Conservation (phyloP, 1,284 basidiomycete genomes). For the Irpex sp. region DNA sequence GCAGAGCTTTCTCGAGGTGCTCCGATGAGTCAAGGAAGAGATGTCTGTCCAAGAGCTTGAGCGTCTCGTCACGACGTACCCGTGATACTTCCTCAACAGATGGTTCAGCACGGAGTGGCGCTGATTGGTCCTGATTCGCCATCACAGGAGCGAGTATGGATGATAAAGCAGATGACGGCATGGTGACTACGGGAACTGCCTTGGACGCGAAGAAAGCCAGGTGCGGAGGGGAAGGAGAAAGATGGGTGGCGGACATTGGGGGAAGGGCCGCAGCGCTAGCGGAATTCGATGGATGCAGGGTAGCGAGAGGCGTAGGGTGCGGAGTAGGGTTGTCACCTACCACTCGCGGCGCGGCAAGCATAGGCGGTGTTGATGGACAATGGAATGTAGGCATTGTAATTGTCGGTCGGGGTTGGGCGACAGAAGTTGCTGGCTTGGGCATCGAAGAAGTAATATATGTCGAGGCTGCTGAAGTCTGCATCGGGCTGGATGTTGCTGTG, state of each 20-base stretch:
- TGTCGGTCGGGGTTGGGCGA: slow-evolving; percentile 23
- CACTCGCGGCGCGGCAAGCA: slow-evolving; percentile 34
- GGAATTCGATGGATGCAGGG: slow-evolving; percentile 30
- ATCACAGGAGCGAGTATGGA: slow-evolving; percentile 4
- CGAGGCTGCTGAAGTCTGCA: slow-evolving; percentile 4
- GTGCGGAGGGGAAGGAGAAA: slow-evolving; percentile 20
- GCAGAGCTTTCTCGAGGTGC: slow-evolving; percentile 34
- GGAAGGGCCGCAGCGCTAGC: slow-evolving; percentile 7
- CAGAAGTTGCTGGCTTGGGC: background rate
- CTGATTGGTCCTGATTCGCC: slow-evolving; percentile 4
- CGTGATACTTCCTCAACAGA: background rate
- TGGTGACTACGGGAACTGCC: slow-evolving; percentile 8
- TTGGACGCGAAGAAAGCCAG: slow-evolving; percentile 14
- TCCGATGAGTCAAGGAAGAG: slow-evolving; percentile 38
- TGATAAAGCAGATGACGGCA: slow-evolving; percentile 1
- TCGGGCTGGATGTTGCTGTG: slow-evolving; percentile 8
- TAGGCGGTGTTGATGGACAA: slow-evolving; percentile 25
- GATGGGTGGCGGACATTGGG: slow-evolving; percentile 17
- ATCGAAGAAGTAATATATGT: background rate
- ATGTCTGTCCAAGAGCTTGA: slow-evolving; percentile 32
- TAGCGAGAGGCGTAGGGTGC: slow-evolving; percentile 52
- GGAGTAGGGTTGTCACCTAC: slow-evolving; percentile 51
- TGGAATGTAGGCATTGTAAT: slow-evolving; percentile 25
- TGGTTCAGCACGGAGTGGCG: slow-evolving; percentile 6
- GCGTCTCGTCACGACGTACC: slow-evolving; percentile 24